Evolutionary conservation across 164 flowering plant species (phyloP), one percentile per base, ranked within the genome.

Genomic region (Berberis vulgaris): DNA sequence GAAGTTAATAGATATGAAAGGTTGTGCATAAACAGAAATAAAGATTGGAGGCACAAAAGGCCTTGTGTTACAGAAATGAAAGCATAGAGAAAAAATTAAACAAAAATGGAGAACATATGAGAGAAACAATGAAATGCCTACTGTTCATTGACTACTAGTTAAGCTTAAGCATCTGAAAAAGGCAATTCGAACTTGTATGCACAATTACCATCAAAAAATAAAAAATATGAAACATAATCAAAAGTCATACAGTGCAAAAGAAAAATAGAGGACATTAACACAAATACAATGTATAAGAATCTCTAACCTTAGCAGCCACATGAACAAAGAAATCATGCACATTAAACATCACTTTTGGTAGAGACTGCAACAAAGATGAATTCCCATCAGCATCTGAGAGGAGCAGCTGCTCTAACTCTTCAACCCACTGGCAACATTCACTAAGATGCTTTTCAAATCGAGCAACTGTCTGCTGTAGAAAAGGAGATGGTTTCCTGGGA

Each of bases 291-390:
- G n/a, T 52, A 26, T 10, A 38, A 57, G 13, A 45, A 45, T 26
- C 49, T 39, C 41, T 75, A 76, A 89, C 99, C 97, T 95, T 95
- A 26, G 99, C 85, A 66, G 99, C 99, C 64, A 88, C 97, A 70
- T 95, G 94, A 72, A 95, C 86, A 81, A 95, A 95, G 75, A 89
- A 89, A 65, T 81, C 93, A 72, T 95, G 99, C 72, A 91, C 91
- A 79, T 95, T 91, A 62, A 88, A 74, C 83, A 95, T 80, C 68
- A 95, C 94, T 73, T 84, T 85, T 3, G 99, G 99, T 69, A 95
- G 85, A 73, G 97, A 89, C 59, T 83, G 83, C 78, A 95, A 75
- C 39, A 89, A 65, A 6, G 96, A 80, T 42, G 79, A 69, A 8
- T 72, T 83, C 69, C 72, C 79, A 42, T 86, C 81, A 60, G 85